phyloP scores from a whole-genome alignment of 768 basidiomycete genomes.

The Leucocoprinus sp. region DNA sequence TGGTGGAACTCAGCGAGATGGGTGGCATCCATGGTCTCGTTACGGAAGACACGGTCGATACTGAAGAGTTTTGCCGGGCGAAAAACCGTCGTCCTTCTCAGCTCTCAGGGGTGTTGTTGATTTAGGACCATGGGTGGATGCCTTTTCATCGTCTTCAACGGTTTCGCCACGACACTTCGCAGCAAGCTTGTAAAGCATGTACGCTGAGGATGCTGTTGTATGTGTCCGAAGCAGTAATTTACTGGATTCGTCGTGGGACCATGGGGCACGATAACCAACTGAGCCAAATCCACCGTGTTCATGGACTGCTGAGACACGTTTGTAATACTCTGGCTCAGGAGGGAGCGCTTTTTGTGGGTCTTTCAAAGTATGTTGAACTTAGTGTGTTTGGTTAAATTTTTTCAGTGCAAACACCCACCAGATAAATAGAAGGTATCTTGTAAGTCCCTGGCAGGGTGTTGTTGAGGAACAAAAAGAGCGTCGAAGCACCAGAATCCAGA shows the following conservation, averaged over 20 bases:
- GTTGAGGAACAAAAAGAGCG: constrained; percentile 95
- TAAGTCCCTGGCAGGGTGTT: constrained; percentile 94
- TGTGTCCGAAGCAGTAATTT: constrained; percentile 94
- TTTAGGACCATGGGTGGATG: constrained; percentile 31
- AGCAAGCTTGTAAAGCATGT: constrained; percentile 92
- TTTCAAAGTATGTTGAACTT: constrained; percentile 17
- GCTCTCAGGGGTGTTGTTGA: constrained; percentile 20
- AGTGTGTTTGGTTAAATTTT: not conserved
- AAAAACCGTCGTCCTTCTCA: constrained; percentile 60
- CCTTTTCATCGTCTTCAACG: constrained; percentile 31
- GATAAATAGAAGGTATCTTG: constrained; percentile 99
- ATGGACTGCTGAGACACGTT: constrained; percentile 76
- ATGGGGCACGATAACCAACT: constrained; percentile 94
- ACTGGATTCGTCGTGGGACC: constrained; percentile 85
- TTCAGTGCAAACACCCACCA: constrained; percentile 35
- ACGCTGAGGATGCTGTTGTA: constrained; percentile 89
- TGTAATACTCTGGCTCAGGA: constrained; percentile 79
- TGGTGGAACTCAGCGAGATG: constrained; percentile 99
- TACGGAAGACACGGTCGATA: constrained; percentile 97
- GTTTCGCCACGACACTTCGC: constrained; percentile 66
- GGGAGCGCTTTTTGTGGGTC: constrained; percentile 73
- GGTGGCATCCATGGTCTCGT: constrained; percentile 97
- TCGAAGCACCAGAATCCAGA: constrained; percentile 99
- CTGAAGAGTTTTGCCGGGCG: constrained; percentile 91
- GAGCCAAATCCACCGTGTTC: constrained; percentile 86